These are phyloP conservation scores for Syncephalastrum monosporum DNA, from an alignment of 371 early-diverging fungal species.

Conservation along the genomic window DNA sequence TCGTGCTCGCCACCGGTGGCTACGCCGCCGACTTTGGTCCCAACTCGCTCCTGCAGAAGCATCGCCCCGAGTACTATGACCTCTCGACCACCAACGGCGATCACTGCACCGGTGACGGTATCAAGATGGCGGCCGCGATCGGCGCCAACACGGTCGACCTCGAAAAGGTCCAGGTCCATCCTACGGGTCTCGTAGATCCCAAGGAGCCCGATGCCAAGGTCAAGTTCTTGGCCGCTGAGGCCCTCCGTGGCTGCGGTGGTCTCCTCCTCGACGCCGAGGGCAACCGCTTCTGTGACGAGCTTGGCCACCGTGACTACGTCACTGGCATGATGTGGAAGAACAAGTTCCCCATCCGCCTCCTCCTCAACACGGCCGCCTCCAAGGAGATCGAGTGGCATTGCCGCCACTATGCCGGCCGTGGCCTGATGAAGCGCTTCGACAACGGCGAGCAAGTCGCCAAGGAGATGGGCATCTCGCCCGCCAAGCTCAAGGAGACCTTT, in stretches of 20 bases:
- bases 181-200: constrained; percentile 93
- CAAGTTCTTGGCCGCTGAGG: constrained; percentile 94
- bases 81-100: constrained; percentile 90
- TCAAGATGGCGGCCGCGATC: constrained; percentile 81
- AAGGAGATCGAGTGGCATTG: constrained; percentile 95
- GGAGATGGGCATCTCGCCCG: constrained; percentile 75
- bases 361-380: constrained; percentile 82
- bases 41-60: constrained; percentile 64
- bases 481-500: constrained; percentile 73
- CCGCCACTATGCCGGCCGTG: constrained; percentile 91
- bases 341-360: constrained; percentile 85
- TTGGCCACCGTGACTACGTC: constrained; percentile 86
- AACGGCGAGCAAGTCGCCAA: constrained; percentile 76
- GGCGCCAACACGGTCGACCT: constrained; percentile 91
- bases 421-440: constrained; percentile 81
- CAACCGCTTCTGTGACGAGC: constrained; percentile 92
- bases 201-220: constrained; percentile 85
- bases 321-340: constrained; percentile 80
- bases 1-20: constrained; percentile 94
- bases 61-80: constrained; percentile 70
- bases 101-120: constrained; percentile 95
- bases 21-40: constrained; percentile 77
- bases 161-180: constrained; percentile 97
- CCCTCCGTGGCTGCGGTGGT: constrained; percentile 96
- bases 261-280: constrained; percentile 82